Conservation (phyloP, 768 basidiomycete genomes). For the Albatrellus ellisii region DNA sequence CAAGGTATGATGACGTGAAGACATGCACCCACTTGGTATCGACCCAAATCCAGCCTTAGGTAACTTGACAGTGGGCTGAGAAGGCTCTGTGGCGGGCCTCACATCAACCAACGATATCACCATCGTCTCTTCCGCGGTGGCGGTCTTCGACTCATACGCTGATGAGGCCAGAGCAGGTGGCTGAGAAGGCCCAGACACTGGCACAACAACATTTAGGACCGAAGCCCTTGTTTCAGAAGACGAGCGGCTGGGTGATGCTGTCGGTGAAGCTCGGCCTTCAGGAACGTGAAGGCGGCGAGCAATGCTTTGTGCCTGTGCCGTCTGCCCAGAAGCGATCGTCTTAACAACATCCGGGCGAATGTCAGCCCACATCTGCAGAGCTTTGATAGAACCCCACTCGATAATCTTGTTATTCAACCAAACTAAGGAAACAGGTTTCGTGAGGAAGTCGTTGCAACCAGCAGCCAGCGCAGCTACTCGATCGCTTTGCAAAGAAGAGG, state of each 20-base stretch:
- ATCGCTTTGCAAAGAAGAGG: conserved; percentile 89
- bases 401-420: conserved; percentile 99
- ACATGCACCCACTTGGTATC: no score
- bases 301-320: conserved; percentile 32
- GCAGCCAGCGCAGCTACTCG: conserved; percentile 95
- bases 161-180: no score
- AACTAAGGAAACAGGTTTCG: conserved; percentile 87
- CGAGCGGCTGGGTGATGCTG: conserved; percentile 24
- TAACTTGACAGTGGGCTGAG: no score
- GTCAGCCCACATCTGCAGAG: conserved; percentile 86
- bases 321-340: conserved; percentile 32
- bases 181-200: no score
- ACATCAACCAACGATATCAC: no score
- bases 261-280: conserved; percentile 29
- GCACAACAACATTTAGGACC: no score
- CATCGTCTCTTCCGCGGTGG: no score
- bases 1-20: no score
- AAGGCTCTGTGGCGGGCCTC: no score
- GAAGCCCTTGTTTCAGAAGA: no score
- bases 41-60: no score
- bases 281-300: conserved; percentile 36
- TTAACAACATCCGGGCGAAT: conserved; percentile 46
- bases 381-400: conserved; percentile 98
- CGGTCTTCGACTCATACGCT: no score
- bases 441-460: conserved; percentile 97